These are phyloP conservation scores for Botryotinia globosa DNA, from an alignment of 2,329 filamentous ascomycete species.

Conservation along the genomic window DNA sequence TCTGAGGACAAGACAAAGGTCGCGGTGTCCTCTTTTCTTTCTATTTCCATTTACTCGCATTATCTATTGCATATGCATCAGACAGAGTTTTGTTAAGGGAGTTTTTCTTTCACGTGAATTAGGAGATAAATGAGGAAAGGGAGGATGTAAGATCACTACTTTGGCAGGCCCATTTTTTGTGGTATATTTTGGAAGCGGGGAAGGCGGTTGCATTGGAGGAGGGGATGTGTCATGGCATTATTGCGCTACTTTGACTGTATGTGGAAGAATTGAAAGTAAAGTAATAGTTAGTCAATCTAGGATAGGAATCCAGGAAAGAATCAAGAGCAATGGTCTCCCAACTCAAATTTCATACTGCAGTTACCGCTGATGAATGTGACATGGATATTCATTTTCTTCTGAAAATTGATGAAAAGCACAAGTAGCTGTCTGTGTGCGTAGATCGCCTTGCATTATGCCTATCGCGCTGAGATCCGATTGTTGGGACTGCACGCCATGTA, in stretches of 20 bases:
- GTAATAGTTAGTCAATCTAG: constrained; percentile 3
- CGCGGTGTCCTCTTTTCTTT: background rate
- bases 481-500: background rate
- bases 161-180: constrained; percentile 12
- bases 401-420: background rate
- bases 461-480: background rate
- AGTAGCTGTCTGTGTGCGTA: background rate
- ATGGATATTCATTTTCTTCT: too few relatives aligned
- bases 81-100: background rate
- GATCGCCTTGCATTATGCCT: background rate
- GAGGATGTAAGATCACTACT: constrained; percentile 1
- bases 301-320: background rate
- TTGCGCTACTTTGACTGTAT: constrained; percentile 4
- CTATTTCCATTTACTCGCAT: background rate
- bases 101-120: background rate
- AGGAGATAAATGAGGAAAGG: background rate
- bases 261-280: background rate
- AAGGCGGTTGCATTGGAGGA: background rate
- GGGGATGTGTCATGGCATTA: background rate
- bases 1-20: constrained; percentile 4
- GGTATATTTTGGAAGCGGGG: background rate
- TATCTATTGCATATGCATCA: constrained; percentile 2
- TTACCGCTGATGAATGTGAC: too few relatives aligned
- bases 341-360: background rate
- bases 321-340: constrained; percentile 3